Percentiles rank a stretch among this genome's conserved stretches.
These are phyloP conservation scores for Rhazya stricta DNA, from an alignment of 257 asterid genomes.

Conservation along the genomic window DNA sequence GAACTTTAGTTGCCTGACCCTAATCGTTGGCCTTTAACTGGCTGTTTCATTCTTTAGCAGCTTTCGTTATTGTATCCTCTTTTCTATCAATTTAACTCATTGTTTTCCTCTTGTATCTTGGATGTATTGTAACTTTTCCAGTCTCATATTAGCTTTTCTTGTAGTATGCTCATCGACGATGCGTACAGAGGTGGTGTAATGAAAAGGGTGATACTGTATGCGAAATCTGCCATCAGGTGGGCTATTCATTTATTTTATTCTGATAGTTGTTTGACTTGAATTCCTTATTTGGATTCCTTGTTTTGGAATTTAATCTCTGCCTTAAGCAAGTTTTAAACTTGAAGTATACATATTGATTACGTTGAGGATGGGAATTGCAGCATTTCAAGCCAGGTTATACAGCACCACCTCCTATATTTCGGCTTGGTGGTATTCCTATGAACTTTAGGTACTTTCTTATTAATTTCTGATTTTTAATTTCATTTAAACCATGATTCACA, in stretches of 20 bases:
- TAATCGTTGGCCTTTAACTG: background rate
- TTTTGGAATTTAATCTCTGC: background rate
- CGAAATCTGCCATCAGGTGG: slow-evolving; percentile 96
- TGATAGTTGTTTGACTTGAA: background rate
- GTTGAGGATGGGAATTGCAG: slow-evolving; percentile 36
- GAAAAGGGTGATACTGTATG: slow-evolving; percentile 96
- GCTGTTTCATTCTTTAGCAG: background rate
- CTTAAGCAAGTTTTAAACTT: background rate
- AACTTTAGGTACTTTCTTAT: slow-evolving; percentile 59
- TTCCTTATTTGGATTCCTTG: background rate
- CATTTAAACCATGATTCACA: background rate
- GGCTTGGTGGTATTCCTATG: slow-evolving; percentile 73
- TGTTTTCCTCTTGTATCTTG: background rate
- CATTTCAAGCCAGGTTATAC: slow-evolving; percentile 86
- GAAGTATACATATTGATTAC: background rate
- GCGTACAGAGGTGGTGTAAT: slow-evolving; percentile 93
- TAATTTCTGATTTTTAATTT: background rate
- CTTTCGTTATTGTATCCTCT: background rate
- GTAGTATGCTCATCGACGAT: slow-evolving; percentile 95
- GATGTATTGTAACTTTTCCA: slow-evolving; percentile 6
- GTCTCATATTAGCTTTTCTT: slow-evolving; percentile 20
- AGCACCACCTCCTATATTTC: slow-evolving; percentile 87
- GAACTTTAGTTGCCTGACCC: background rate
- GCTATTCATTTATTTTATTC: slow-evolving; percentile 9
- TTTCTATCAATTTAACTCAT: background rate